phyloP scores from a whole-genome alignment of 2,329 filamentous ascomycete species.

The Trichoderma citrinoviride region DNA sequence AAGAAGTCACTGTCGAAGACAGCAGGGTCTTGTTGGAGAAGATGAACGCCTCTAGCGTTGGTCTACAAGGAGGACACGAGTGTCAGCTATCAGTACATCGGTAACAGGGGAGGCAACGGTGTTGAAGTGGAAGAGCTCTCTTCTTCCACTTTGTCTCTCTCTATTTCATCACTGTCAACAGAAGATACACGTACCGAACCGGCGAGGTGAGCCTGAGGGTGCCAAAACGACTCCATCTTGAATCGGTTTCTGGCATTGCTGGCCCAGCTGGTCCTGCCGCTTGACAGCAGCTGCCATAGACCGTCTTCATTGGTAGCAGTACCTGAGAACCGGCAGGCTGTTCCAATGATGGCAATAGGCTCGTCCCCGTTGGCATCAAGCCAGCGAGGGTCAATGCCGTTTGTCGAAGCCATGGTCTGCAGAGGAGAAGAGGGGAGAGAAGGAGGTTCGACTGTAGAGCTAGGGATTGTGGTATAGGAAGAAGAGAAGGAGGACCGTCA shows the following conservation, averaged over 20 bases:
- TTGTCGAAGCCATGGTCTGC: conserved; percentile 1
- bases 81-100: not conserved
- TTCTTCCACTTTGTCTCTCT: not conserved
- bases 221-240: conserved; percentile 22
- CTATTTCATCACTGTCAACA: not conserved
- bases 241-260: conserved; percentile 19
- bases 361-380: conserved; percentile 26
- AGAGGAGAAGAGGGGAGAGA: no score
- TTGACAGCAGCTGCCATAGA: conserved; percentile 38
- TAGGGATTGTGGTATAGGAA: not conserved
- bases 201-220: conserved; percentile 18
- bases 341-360: conserved; percentile 44
- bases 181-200: conserved; percentile 14
- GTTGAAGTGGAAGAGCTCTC: not conserved
- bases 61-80: not conserved
- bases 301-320: conserved; percentile 34
- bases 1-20: conserved; percentile 22
- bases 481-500: not conserved
- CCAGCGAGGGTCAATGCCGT: conserved; percentile 2
- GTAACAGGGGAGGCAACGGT: not conserved
- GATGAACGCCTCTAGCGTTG: conserved; percentile 17
- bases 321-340: conserved; percentile 41
- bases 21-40: conserved; percentile 19
- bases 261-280: conserved; percentile 23
- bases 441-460: not conserved